These are phyloP conservation scores for Strigomonas oncopelti DNA, from an alignment of 208 protist species.

Conservation along the genomic window DNA sequence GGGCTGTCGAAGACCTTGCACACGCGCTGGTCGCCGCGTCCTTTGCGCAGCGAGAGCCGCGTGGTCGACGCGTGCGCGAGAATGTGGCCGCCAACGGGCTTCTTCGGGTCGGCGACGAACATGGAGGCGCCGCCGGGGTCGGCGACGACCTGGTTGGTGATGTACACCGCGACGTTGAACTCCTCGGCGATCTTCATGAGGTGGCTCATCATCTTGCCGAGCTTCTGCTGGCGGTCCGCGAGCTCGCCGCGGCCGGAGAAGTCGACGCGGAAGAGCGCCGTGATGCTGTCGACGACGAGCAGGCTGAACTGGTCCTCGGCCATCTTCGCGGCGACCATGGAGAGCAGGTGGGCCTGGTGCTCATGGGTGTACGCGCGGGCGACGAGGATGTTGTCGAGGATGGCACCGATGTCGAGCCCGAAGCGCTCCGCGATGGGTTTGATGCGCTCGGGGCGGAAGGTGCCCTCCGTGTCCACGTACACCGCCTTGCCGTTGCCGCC, in stretches of 20 bases:
- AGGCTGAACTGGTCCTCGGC: constrained; percentile 89
- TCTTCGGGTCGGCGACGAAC: constrained; percentile 98
- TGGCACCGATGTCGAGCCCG: constrained; percentile 86
- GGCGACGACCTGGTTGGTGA: constrained; percentile 99
- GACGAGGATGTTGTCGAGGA: constrained; percentile 97
- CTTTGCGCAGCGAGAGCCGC: constrained; percentile 93
- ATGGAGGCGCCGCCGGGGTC: constrained; percentile 96
- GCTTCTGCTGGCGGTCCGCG: constrained; percentile 95
- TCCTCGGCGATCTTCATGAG: constrained; percentile 98
- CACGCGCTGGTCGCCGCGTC: constrained; percentile 95
- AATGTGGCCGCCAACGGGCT: constrained; percentile 97
- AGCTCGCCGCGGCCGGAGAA: constrained; percentile 97
- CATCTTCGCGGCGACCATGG: constrained; percentile 89
- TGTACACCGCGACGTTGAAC: constrained; percentile 99
- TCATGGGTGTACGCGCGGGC: constrained; percentile 96
- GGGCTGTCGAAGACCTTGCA: constrained; percentile 99
- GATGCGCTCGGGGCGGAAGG: constrained; percentile 97
- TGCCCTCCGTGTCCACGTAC: constrained; percentile 99
- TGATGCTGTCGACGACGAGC: constrained; percentile 98
- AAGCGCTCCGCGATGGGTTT: constrained; percentile 95
- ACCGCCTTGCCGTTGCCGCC: constrained; percentile 92
- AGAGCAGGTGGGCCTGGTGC: constrained; percentile 91
- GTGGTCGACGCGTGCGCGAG: constrained; percentile 98
- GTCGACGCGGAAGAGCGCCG: constrained; percentile 98
- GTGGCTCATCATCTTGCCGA: constrained; percentile 86